These are phyloP conservation scores for Rosa lucieae DNA, from an alignment of 306 rosid genomes.

Conservation along the genomic window DNA sequence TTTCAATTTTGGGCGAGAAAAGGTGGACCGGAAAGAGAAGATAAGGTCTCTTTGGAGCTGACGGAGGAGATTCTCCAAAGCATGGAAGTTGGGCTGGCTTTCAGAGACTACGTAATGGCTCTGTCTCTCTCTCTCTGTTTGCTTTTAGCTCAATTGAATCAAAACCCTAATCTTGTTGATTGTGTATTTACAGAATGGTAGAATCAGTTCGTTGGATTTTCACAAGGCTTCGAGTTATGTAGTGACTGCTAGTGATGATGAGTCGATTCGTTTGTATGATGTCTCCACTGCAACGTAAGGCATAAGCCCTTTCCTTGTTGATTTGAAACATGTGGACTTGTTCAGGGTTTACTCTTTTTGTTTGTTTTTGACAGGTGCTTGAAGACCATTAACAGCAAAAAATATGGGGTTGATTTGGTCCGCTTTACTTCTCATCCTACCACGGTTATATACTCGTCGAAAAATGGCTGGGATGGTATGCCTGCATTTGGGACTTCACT, in stretches of 20 bases:
- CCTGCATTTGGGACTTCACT: slow-evolving; percentile 5
- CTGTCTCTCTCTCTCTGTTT: background rate
- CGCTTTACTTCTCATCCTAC: slow-evolving; percentile 95
- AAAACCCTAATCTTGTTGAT: background rate
- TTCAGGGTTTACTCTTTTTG: background rate
- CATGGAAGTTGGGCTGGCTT: slow-evolving; percentile 98
- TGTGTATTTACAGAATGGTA: slow-evolving; percentile 58
- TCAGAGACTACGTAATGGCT: slow-evolving; percentile 72
- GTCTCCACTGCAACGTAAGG: slow-evolving; percentile 75
- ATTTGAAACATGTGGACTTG: background rate
- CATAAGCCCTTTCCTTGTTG: background rate
- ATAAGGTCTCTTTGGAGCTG: slow-evolving; percentile 85
- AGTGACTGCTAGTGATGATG: slow-evolving; percentile 96
- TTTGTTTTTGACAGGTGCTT: slow-evolving; percentile 58
- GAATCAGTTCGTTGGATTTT: slow-evolving; percentile 89
- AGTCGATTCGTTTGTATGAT: slow-evolving; percentile 89
- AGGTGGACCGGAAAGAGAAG: slow-evolving; percentile 75
- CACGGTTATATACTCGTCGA: slow-evolving; percentile 93
- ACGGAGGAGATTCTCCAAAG: slow-evolving; percentile 92
- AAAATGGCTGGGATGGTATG: slow-evolving; percentile 99
- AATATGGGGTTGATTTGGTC: slow-evolving; percentile 95
- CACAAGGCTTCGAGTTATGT: slow-evolving; percentile 79
- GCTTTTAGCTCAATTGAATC: background rate
- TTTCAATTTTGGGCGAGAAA: slow-evolving; percentile 19
- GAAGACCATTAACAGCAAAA: slow-evolving; percentile 98